Conservation (phyloP, 306 rosid species). For the Pueraria montana region DNA sequence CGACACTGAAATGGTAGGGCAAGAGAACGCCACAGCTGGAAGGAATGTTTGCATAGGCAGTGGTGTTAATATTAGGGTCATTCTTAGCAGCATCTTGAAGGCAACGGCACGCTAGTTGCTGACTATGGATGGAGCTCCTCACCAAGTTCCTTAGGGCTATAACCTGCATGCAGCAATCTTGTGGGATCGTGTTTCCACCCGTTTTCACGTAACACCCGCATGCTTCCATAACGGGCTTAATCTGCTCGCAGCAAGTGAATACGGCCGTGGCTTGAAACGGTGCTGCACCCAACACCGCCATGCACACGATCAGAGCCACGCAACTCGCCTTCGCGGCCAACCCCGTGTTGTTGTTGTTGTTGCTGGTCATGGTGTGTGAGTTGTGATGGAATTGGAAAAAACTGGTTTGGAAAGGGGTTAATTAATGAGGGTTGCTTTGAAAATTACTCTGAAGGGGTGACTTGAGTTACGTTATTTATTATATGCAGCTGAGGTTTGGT, state of each 20-base stretch:
- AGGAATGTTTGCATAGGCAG: constrained; percentile 47
- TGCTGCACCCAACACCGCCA: constrained; percentile 14
- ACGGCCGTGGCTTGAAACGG: not conserved
- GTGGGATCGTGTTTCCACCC: constrained; percentile 31
- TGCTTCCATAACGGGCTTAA: not conserved
- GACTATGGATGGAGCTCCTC: not conserved
- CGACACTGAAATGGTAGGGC: constrained; percentile 52
- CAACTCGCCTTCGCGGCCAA: not conserved
- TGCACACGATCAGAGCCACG: constrained; percentile 17
- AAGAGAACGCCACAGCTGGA: constrained; percentile 48
- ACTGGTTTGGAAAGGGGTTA: not conserved
- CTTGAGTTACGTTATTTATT: no score
- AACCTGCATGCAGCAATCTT: constrained; percentile 46
- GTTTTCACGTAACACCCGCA: constrained; percentile 7
- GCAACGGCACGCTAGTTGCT: constrained; percentile 55
- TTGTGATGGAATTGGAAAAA: no score
- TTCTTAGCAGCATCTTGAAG: constrained; percentile 31
- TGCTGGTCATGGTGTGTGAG: no score
- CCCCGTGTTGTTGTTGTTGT: no score
- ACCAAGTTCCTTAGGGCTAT: not conserved
- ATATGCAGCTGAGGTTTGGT: not conserved
- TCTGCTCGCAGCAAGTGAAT: constrained; percentile 42
- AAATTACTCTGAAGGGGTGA: no score
- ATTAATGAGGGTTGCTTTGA: not conserved
- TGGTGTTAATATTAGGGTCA: not conserved